Evolutionary conservation across 2,329 filamentous ascomycete genomes (phyloP), one percentile per base, ranked within the genome.

Genomic region (Lachnellula suecica): DNA sequence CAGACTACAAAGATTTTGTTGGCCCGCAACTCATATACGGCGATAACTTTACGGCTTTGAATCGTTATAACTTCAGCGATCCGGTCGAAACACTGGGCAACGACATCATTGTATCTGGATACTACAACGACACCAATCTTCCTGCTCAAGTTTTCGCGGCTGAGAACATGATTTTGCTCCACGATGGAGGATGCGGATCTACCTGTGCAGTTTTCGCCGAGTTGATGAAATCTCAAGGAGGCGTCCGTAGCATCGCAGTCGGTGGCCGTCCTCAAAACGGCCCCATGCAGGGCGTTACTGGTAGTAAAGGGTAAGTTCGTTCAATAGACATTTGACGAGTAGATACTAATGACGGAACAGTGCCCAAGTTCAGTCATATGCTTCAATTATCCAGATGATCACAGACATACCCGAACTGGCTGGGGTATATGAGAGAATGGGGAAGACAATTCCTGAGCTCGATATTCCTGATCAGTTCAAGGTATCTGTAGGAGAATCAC

Each of bases 111-210:
- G 56, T 70, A 11, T 58, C 59, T n/a, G 67, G 66, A 11, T 66
- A 63, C 43, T 51, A 51, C 2, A 59, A 52, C n/a, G 52, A 61
- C 6, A 46, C 52, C 4, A 49, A 63, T 13, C 49, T 61, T 1
- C 46, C 56, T 9, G 51, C 50, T 0, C 58, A 60, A 42, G 58
- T 66, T 0, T 79, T 76, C 56, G 52, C 62, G 2, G 52, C 68
- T 0, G 65, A 73, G 13, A 59, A 75, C 35, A 71, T 76, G 11
- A 50, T 72, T 23, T 49, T 77, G 9, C 70, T 84, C 10, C 75
- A 76, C 48, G 81, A 84, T 61, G 81, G 81, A 31, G 74, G 74
- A 59, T 84, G 81, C 64, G 78, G 77, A 15, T 82, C 79, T 0
- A 82, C 80, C 2, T 84, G 81, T 67, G 76, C 78, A 3, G 70